Base-by-base conservation (phyloP, 164 flowering plant genomes). In the Magnolia changhungtana region DNA sequence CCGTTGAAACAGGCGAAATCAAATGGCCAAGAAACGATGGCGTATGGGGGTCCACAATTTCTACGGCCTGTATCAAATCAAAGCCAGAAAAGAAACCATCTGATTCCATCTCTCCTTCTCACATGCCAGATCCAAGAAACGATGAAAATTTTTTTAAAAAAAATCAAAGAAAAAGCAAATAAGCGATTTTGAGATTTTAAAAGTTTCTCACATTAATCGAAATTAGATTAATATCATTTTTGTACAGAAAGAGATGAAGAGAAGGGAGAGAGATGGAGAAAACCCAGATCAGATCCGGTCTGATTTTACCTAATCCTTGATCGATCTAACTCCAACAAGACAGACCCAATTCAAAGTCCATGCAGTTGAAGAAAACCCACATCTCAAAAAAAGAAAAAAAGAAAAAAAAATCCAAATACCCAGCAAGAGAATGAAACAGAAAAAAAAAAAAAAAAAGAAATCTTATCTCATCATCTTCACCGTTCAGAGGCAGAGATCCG, bases 401-500 rank as follows among this genome's bases (percentile, higher is more conserved):
- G 45, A 5, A 3, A 24, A 27, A 27, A 27, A 27, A 27, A 49
- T 27, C 65, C 74, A 82, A 78, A 69, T 31, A 78, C 75, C 51
- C 31, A 79, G 50, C 58, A 69, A 75, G 29, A 37, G 20, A 58
- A 75, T 50, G 50, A 24, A 67, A 58, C 7, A 37, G 45, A 37
- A 37, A 37, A 5, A 10, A 16, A 0, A 10, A 67, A 29, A 8
- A 64, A 72, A 71, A 59, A 72, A 37, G 8, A 8, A 61, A 45
- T 58, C 73, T 13, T 24, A 74, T 16, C 71, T 21, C 52, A 75
- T 27, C 49, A 11, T 51, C 19, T 4, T 7, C 19, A 29, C 27
- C 50, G 52, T 67, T 89, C 81, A 90, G 69, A 90, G 93, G 74
- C 91, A 77, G 58, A 88, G 79, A 63, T 85, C 88, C 5, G 91